Evolutionary conservation across 768 basidiomycete species (phyloP), one percentile per base, ranked within the genome.

Genomic region (Coprinellus micaceus): DNA sequence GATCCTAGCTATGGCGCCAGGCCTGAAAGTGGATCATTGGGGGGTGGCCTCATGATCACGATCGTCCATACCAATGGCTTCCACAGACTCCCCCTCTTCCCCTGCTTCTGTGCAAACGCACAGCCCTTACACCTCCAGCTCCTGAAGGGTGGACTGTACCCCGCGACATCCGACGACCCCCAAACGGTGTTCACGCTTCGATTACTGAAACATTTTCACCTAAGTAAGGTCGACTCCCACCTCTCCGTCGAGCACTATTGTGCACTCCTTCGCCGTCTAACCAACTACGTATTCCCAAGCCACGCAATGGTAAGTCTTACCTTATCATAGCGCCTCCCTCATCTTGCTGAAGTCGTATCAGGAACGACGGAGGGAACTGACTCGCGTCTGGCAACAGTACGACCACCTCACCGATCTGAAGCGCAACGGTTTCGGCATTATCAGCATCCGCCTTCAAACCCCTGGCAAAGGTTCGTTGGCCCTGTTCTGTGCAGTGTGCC

Each of bases 401-500:
- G 13, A 1, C 41, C 61, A 3, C 36, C 30, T 64, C 28, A 63
- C 61, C 24, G 52, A 60, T 15, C 25, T 51, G 40, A 59, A 57
- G 24, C 57, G 57, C 54, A 33, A 3, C 46, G 66, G 66, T 19
- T 63, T 44, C 54, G 64, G 61, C 1, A 57, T 54, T n/a, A 53
- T 45, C 2, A 6, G 7, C 6, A 33, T 33, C 33, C 33, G n/a
- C 21, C 1, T 25, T 5, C 4, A 21, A 52, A 6, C 53, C 0
- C 63, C 2, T 50, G 52, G 1, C 49, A 54, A 43, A 17, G 40
- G 40, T 7, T 6, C 6, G 19, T 17, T 43, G 17, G 48, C 48
- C 6, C 13, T 33, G 2, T 67, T 68, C 33, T 71, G 68, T 39
- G 52, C 64, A 0, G 61, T 66, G 4, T 72, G 71, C 47, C 69